Conservation (phyloP, 306 rosid species). For the Cyamopsis tetragonoloba region DNA sequence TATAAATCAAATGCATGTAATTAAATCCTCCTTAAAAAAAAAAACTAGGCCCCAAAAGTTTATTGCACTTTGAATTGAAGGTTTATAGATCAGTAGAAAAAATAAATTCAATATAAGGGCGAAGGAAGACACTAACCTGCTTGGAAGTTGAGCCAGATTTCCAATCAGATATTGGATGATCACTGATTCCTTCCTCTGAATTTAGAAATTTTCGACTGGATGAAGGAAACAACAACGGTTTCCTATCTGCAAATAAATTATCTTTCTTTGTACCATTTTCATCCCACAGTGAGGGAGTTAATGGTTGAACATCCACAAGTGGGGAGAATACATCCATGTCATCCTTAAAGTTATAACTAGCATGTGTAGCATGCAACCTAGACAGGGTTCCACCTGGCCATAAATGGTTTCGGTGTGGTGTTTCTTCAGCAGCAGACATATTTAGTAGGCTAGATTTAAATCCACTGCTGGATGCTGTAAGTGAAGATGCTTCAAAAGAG, state of each 20-base stretch:
- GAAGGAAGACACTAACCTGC: slow-evolving; percentile 55
- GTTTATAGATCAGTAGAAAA: slow-evolving; percentile 15
- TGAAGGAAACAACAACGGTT: slow-evolving; percentile 74
- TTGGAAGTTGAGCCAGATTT: slow-evolving; percentile 58
- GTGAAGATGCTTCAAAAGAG: slow-evolving; percentile 50
- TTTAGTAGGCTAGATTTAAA: slow-evolving; percentile 47
- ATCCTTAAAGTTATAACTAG: slow-evolving; percentile 83
- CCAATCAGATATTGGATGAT: slow-evolving; percentile 86
- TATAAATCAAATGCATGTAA: slow-evolving; percentile 18
- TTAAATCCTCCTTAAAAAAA: background rate
- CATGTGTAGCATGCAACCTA: slow-evolving; percentile 78
- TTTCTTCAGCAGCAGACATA: slow-evolving; percentile 60
- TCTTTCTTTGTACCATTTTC: slow-evolving; percentile 76
- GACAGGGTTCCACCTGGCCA: slow-evolving; percentile 75
- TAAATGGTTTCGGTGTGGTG: slow-evolving; percentile 71
- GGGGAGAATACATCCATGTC: slow-evolving; percentile 99
- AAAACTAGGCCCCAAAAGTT: background rate
- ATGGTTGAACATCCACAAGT: slow-evolving; percentile 93
- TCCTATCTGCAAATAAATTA: slow-evolving; percentile 60
- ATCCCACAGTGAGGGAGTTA: slow-evolving; percentile 89
- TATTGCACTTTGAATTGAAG: slow-evolving; percentile 10
- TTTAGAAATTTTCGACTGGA: slow-evolving; percentile 63
- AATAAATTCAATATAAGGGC: slow-evolving; percentile 26
- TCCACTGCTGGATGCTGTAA: slow-evolving; percentile 46
- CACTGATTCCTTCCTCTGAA: slow-evolving; percentile 57